Evolutionary conservation across 352 stramenopile species (phyloP).

Genomic region (Saprolegnia diclina): DNA sequence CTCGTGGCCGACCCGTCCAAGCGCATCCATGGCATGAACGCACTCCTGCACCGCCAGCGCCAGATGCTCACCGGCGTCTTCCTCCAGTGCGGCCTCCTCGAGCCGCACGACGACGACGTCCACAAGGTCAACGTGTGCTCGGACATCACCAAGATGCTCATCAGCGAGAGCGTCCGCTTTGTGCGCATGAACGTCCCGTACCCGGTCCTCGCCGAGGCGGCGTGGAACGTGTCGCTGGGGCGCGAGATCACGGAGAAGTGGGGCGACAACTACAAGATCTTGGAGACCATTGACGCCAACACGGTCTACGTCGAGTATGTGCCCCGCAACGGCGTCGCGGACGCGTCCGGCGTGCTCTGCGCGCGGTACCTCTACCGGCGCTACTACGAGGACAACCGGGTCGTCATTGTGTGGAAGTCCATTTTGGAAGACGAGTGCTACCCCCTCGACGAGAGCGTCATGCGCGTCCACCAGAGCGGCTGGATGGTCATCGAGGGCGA

Average conservation of each 20-base stretch:
- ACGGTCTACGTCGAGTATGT: slow-evolving; percentile 24
- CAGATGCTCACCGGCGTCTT: slow-evolving; percentile 25
- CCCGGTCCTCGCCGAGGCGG: slow-evolving; percentile 20
- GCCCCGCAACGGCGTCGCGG: slow-evolving; percentile 21
- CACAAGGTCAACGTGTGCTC: slow-evolving; percentile 27
- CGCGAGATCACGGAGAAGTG: slow-evolving; percentile 15
- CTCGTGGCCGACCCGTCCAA: slow-evolving; percentile 19
- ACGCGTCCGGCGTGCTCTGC: slow-evolving; percentile 22
- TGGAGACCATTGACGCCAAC: slow-evolving; percentile 26
- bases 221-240: slow-evolving; percentile 24
- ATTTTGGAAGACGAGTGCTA: slow-evolving; percentile 29
- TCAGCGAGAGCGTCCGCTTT: slow-evolving; percentile 19
- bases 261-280: slow-evolving; percentile 26
- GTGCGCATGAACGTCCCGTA: slow-evolving; percentile 23
- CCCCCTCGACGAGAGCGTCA: slow-evolving; percentile 24
- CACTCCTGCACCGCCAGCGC: slow-evolving; percentile 17
- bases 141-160: slow-evolving; percentile 28
- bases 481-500: slow-evolving; percentile 17
- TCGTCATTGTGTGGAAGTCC: slow-evolving; percentile 26
- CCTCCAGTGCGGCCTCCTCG: slow-evolving; percentile 25
- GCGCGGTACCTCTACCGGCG: slow-evolving; percentile 26
- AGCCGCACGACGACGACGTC: slow-evolving; percentile 10
- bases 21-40: slow-evolving; percentile 23
- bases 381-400: slow-evolving; percentile 25
- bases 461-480: slow-evolving; percentile 26